Evolutionary conservation across 31 red algal species (phyloP), one percentile per base, ranked within the genome.

Genomic region (Porphyra umbilicalis): DNA sequence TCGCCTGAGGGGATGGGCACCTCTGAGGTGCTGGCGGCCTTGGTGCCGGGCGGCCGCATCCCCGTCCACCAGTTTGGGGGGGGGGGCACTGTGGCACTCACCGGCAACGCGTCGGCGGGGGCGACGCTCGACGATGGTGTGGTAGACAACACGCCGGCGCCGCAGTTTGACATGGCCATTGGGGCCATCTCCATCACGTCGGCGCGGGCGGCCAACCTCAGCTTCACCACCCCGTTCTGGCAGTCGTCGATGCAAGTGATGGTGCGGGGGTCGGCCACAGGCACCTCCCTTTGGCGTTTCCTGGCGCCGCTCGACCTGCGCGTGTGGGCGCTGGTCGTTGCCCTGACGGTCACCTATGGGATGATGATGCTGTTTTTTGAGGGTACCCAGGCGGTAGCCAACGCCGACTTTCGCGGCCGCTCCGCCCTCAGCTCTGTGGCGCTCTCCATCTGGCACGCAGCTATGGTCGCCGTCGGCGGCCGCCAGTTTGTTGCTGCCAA

Each of bases 121-220:
- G n/a, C n/a, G n/a, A n/a, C n/a, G n/a, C n/a, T n/a, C n/a, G n/a
- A n/a, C n/a, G n/a, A n/a, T n/a, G 57, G 57, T 6, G 8, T n/a
- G 25, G 57, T 25, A 4, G 57, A 18, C 4, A n/a, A 18, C 11
- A 71, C 57, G 57, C 11, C 57, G 30, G 2, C 13, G 57, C 25
- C 57, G 57, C 57, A 71, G 57, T 71, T 71, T n/a, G 57, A 71
- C 25, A 71, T 71, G 57, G 57, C 57, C 57, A n/a, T 71, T 71
- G 57, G 57, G 57, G 57, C 57, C 25, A 29, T 71, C 2, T 71
- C 11, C 16, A 71, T 71, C 57, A 71, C 57, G 13, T 71, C 57
- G 8, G 57, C 57, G 57, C 57, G 57, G 57, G 57, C 57, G 57
- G 57, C 57, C 57, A 71, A 71, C 57, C 20, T 71, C 20, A 71